Evolutionary conservation across 192 early-diverging fungal species (phyloP), one percentile per base, ranked within the genome.

Genomic region (Paraglomus occultum): DNA sequence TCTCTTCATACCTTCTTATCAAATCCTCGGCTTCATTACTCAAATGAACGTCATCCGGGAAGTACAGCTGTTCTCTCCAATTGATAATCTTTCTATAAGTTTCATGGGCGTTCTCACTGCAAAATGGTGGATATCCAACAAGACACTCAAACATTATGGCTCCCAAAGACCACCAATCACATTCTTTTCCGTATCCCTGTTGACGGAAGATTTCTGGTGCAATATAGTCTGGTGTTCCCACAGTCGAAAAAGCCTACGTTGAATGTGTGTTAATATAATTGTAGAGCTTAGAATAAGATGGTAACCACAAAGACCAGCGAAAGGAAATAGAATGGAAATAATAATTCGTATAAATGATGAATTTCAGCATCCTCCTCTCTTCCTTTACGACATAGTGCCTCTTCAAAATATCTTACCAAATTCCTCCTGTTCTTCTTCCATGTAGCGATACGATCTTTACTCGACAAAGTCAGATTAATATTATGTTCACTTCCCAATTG

Each of bases 101-200:
- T 65, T 98, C 98, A 65, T 96, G 93, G 31, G 93, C 86, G 76
- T 90, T 91, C 53, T 98, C 96, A 55, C 90, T 91, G 76, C 94
- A 96, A 76, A 99, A 99, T 6, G 98, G 96, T 50, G 97, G 97
- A 71, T 97, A 99, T 17, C 97, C 98, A 46, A 94, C 90, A 71
- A 99, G 81, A 71, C 97, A 97, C 75, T 99, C 98, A 82, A 94
- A 99, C 92, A 99, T 97, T 73, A 99, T 99, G 6, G 95, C 95
- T 31, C 98, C 98, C 31, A 99, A 76, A 7, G 95, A 96, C 98
- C 98, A 99, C 93, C 94, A 99, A 83, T 99, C 98, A 76, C 97
- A 99, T 61, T 96, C 94, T 74, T 94, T 90, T 64, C 92, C 90
- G 82, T 99, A 99, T 8, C 97, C 97, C 54, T 92, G 89, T 72